Base-by-base conservation (phyloP, 2,329 filamentous ascomycete species). In the Alternaria tenuissima region DNA sequence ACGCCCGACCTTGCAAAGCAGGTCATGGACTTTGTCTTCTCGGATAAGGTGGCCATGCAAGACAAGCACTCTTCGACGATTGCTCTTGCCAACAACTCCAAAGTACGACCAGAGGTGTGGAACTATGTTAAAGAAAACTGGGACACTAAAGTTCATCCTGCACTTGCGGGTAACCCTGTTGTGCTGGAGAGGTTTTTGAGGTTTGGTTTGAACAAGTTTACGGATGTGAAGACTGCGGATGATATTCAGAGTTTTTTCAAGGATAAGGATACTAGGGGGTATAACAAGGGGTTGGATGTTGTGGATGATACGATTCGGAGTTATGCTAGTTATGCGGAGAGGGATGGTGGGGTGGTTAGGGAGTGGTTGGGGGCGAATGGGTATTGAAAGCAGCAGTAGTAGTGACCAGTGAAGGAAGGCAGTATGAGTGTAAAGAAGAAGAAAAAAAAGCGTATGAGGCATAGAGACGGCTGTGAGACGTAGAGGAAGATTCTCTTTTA, bases 181-280 rank as follows among this genome's bases (percentile, higher is more conserved):
- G 88, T 97, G 3, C 84, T 97, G 16, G 94, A 99, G 80, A 89
- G 94, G 48, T 97, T 96, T 80, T 82, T 99, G 70, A 89, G 91
- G 69, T 84, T 91, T 68, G 89, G 89, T 44, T 82, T 99, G 68
- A 88, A 87, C 72, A 91, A 91, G 75, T 98, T 96, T 76, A 87
- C 91, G 3, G 89, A 93, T 69, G 81, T 83, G 14, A 85, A 86
- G 64, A 85, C 88, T 16, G 86, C 92, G 63, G 84, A 88, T 65
- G 93, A 97, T 55, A 95, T 99, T 71, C 85, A 89, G 51, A 78
- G 81, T 3, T 99, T 99, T 84, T 99, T 98, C 83, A 85, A 87
- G 70, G 86, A 87, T 71, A 96, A 94, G 83, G 92, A 98, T 74
- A 94, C 91, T 18, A 88, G 88, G 71, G 91, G 89, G 49, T 98